Evolutionary conservation across 2,329 filamentous ascomycete genomes (phyloP).

Genomic region (Myriangium duriaei): DNA sequence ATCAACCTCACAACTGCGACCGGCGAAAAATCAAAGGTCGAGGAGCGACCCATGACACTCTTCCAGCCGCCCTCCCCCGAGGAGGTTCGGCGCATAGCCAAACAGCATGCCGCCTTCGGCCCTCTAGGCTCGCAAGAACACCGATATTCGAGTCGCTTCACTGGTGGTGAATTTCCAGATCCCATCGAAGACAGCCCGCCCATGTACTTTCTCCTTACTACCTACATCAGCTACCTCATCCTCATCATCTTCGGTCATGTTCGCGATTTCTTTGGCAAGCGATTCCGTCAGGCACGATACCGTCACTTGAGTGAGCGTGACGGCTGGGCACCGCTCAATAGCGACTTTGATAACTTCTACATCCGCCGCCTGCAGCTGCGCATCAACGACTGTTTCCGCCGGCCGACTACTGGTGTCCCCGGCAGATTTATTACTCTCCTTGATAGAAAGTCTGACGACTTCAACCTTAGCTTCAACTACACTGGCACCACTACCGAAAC

Average conservation of each 20-base stretch:
- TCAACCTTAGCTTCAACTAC: slow-evolving; percentile 80
- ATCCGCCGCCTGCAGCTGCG: slow-evolving; percentile 82
- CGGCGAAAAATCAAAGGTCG: slow-evolving; percentile 59
- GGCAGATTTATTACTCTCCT: slow-evolving; percentile 87
- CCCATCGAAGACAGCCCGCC: slow-evolving; percentile 90
- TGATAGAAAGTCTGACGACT: slow-evolving; percentile 81
- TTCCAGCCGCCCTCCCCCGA: slow-evolving; percentile 81
- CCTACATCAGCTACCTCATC: slow-evolving; percentile 95
- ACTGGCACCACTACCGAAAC: slow-evolving; percentile 89
- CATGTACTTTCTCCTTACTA: slow-evolving; percentile 93
- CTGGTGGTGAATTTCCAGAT: slow-evolving; percentile 64
- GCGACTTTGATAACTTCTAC: slow-evolving; percentile 98
- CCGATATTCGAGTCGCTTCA: slow-evolving; percentile 78
- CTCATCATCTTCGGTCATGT: slow-evolving; percentile 92
- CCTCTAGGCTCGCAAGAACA: slow-evolving; percentile 70
- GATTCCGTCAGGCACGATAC: slow-evolving; percentile 80
- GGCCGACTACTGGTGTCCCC: slow-evolving; percentile 84
- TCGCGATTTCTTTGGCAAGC: slow-evolving; percentile 94
- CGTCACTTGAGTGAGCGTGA: slow-evolving; percentile 69
- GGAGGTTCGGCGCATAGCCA: slow-evolving; percentile 63
- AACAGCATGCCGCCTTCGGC: slow-evolving; percentile 81
- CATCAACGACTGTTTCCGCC: slow-evolving; percentile 92
- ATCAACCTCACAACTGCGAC: slow-evolving; percentile 85
- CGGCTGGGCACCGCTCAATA: slow-evolving; percentile 90
- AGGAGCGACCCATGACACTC: slow-evolving; percentile 64